Base-by-base conservation (phyloP, 1,139 yeast genomes). In the Geotrichum australiense region DNA sequence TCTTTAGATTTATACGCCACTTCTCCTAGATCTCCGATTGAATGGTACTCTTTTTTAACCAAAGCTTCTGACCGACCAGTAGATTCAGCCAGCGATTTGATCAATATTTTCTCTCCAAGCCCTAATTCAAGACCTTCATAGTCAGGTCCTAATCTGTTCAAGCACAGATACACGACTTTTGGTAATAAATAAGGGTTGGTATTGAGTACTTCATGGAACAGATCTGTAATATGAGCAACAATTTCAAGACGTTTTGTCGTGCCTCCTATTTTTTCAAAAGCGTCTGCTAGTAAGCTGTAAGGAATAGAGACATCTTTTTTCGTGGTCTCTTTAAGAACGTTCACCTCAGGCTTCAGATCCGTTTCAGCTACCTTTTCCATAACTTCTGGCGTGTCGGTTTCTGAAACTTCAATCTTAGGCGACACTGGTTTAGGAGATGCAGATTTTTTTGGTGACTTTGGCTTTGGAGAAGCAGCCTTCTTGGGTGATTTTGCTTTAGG, bases 121-220 rank as follows among this genome's bases (percentile, higher is more conserved):
- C 98, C 97, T 27, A 91, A 66, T 56, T 91, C 98, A 47, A 89
- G 67, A 30, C 93, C 96, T 55, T 86, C 96, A 58, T 91, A 91
- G 58, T 91, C 98, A 0, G 98, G 98, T 0, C 97, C 96, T 12
- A 91, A 68, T 43, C 93, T 68, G 58, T 89, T 89, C 56, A 89
- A 87, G 61, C 83, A 84, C 14, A 91, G 69, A 54, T 89, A 91
- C 1, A 89, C 83, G 1, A 85, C 77, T 46, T 74, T 76, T 3
- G 84, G 71, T 45, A 91, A 64, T 38, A 76, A 78, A 12, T 70
- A 66, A 1, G 85, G 79, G 16, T 77, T 69, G 20, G 72, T 68
- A 35, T 71, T 62, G 42, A 89, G 66, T 0, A 85, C 78, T 35
- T 75, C 71, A 18, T 73, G 62, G 55, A 84, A 82, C 57, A 86